Conservation (phyloP, 2,329 filamentous ascomycete species). For the Coniochaeta sp. region DNA sequence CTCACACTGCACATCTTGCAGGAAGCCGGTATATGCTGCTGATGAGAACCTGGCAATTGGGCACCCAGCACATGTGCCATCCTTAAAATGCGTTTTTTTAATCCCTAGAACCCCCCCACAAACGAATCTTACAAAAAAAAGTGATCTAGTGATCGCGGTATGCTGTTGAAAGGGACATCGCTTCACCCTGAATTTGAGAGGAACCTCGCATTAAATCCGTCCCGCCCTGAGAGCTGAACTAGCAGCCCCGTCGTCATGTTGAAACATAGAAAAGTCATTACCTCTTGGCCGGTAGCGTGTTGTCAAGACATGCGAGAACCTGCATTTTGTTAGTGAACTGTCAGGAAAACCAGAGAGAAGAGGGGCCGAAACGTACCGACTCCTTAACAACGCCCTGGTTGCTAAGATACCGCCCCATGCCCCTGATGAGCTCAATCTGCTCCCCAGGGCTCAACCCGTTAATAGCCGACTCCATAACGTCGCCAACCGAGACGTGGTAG, state of each 20-base stretch:
- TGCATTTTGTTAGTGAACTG: slow-evolving; percentile 6
- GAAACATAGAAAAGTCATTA: too few relatives aligned
- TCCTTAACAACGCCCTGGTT: slow-evolving; percentile 50
- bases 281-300: slow-evolving; percentile 19
- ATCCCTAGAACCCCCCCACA: neutral
- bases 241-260: too few relatives aligned
- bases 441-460: slow-evolving; percentile 82
- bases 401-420: slow-evolving; percentile 55
- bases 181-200: neutral
- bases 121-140: neutral
- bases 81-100: neutral
- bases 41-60: too few relatives aligned
- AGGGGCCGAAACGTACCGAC: slow-evolving; percentile 23
- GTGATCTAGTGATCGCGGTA: neutral
- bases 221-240: too few relatives aligned
- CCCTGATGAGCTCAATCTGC: slow-evolving; percentile 73
- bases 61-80: neutral
- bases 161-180: slow-evolving; percentile 1
- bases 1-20: too few relatives aligned
- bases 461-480: slow-evolving; percentile 85
- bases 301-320: slow-evolving; percentile 28
- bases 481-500: slow-evolving; percentile 77
- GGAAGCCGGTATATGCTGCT: too few relatives aligned
- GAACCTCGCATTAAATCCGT: neutral
- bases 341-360: neutral